Evolutionary conservation across 257 asterid species (phyloP), one percentile per base, ranked within the genome.

Genomic region (Knoxia roxburghii): DNA sequence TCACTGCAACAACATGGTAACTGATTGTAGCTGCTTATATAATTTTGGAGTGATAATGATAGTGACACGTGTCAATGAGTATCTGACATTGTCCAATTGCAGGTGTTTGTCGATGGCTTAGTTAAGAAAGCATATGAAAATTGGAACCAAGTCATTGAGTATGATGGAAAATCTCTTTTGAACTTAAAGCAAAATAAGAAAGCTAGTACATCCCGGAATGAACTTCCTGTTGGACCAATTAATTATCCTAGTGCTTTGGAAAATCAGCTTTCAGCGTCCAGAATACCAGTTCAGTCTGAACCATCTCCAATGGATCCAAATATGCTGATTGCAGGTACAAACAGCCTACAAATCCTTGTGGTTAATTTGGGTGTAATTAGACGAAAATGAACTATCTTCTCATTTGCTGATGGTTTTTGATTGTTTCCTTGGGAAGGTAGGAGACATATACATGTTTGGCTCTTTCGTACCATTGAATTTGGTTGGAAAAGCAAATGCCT

Each of bases 111-210:
- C 70, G 97, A 94, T 81, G 61, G 84, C 13, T 82, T 82, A 90
- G 89, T 94, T 71, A 94, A 94, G 78, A 94, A 88, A 67, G 99
- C 99, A 62, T 94, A 90, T 64, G 99, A 90, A 45, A 87, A 87
- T 68, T 94, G 99, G 99, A 79, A 74, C 78, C 87, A 87, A 81
- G 96, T 87, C 63, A 87, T 94, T 52, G 99, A 90, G 84, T 94
- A 94, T 70, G 99, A 94, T 75, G 99, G 96, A 24, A 86, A 90
- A 72, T 80, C 99, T 26, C 89, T 94, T 50, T 26, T 90, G 83
- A 80, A 77, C 78, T 72, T 84, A 73, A 84, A 90, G 80, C 89
- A 94, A 77, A 83, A 65, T 41, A 82, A 85, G 72, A 82, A 80
- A 52, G 72, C 83, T 1, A 73, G 68, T 77, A 71, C 80, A 4